phyloP scores from a whole-genome alignment of 2,329 filamentous ascomycete species.

The Talaromyces verruculosus region DNA sequence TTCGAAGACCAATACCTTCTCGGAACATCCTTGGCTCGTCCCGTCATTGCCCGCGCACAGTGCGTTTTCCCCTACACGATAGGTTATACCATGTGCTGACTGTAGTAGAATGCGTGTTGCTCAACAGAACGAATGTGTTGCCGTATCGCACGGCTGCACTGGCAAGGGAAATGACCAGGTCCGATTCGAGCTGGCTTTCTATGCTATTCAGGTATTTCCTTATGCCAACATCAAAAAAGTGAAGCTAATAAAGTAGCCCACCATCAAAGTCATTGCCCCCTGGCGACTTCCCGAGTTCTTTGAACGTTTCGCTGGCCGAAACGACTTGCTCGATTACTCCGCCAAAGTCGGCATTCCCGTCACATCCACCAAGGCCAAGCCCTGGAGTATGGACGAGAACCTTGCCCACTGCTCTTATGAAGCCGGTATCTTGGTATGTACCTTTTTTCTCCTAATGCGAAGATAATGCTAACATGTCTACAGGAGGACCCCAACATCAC shows the following conservation, averaged over 20 bases:
- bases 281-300: slow-evolving; percentile 52
- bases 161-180: slow-evolving; percentile 53
- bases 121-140: slow-evolving; percentile 46
- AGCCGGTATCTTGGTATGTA: slow-evolving; percentile 63
- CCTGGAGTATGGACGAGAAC: slow-evolving; percentile 36
- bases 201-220: slow-evolving; percentile 40
- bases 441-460: no score
- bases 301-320: slow-evolving; percentile 50
- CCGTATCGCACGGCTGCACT: slow-evolving; percentile 48
- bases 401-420: slow-evolving; percentile 72
- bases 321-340: slow-evolving; percentile 52
- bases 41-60: slow-evolving; percentile 51
- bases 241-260: slow-evolving; percentile 30
- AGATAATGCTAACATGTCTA: slow-evolving; percentile 11
- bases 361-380: slow-evolving; percentile 45
- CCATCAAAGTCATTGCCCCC: slow-evolving; percentile 51
- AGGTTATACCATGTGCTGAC: slow-evolving; percentile 1
- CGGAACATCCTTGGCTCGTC: slow-evolving; percentile 45
- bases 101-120: slow-evolving; percentile 32
- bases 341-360: slow-evolving; percentile 49
- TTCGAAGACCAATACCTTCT: slow-evolving; percentile 60
- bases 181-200: slow-evolving; percentile 53
- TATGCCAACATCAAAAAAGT: neutral
- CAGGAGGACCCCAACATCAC: slow-evolving; percentile 56
- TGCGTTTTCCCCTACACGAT: neutral